Conservation (phyloP, 345 rosid species). For the Lumnitzera littorea region DNA sequence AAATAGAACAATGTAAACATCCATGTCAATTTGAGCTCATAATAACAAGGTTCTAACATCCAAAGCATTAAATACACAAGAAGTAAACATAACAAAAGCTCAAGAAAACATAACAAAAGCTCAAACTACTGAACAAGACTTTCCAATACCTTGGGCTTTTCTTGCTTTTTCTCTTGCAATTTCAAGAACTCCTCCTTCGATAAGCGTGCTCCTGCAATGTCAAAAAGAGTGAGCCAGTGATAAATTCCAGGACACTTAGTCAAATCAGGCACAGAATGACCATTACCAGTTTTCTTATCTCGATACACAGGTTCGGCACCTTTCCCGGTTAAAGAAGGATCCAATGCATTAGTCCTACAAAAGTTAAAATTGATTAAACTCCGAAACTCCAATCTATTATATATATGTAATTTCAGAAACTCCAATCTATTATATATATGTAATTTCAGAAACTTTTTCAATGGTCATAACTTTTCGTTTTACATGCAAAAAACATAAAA, state of each 20-base stretch:
- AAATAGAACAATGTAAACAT: too few species aligned
- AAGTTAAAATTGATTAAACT: neutral
- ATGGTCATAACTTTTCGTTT: too few species aligned
- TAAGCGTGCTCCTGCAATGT: slow-evolving; percentile 54
- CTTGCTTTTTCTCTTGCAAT: slow-evolving; percentile 45
- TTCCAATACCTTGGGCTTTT: slow-evolving; percentile 64
- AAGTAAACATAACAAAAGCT: too few species aligned
- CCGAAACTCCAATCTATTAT: neutral
- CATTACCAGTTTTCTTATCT: slow-evolving; percentile 64
- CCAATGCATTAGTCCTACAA: slow-evolving; percentile 65
- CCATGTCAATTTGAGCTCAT: too few species aligned
- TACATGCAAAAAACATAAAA: too few species aligned
- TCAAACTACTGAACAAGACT: neutral
- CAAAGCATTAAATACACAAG: neutral
- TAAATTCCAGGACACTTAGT: slow-evolving; percentile 5
- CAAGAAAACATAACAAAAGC: neutral
- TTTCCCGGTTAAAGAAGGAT: slow-evolving; percentile 61
- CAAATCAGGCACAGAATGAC: neutral
- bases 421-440: too few species aligned
- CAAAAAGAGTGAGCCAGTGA: slow-evolving; percentile 9
- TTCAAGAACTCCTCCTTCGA: slow-evolving; percentile 62
- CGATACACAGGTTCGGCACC: slow-evolving; percentile 86
- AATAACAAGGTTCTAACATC: too few species aligned
- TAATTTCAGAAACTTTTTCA: too few species aligned
- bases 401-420: too few species aligned